Conservation (phyloP, 1,284 basidiomycete genomes). For the Pterulicium gracile region DNA sequence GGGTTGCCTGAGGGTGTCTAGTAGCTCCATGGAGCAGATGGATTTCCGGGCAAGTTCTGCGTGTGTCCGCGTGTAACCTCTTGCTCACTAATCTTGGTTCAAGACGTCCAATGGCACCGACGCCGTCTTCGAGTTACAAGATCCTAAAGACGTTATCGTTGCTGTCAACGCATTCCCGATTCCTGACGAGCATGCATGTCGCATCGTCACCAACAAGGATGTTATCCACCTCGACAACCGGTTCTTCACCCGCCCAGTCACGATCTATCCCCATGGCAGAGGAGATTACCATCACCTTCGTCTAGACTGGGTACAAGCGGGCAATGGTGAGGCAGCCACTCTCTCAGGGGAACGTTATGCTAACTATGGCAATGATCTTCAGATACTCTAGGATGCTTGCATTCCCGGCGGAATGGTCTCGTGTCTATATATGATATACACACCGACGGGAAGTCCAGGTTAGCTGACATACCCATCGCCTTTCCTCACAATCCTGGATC, state of each 20-base stretch:
- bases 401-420: constrained; percentile 44
- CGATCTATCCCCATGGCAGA: constrained; percentile 53
- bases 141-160: background rate
- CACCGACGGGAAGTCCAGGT: constrained; percentile 27
- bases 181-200: constrained; percentile 29
- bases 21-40: constrained; percentile 21
- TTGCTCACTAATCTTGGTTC: background rate
- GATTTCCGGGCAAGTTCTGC: constrained; percentile 44
- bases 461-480: constrained; percentile 34
- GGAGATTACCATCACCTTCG: constrained; percentile 46
- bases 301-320: constrained; percentile 25
- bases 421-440: constrained; percentile 53
- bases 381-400: constrained; percentile 40
- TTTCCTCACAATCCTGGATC: constrained; percentile 23
- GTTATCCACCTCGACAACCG: constrained; percentile 61
- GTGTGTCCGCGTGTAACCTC: no score
- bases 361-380: constrained; percentile 8
- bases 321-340: constrained; percentile 22
- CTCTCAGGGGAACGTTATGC: background rate
- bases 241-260: constrained; percentile 38
- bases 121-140: background rate
- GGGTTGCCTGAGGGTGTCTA: constrained; percentile 22
- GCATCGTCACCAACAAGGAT: constrained; percentile 46
- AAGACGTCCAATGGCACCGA: background rate
- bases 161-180: constrained; percentile 42